phyloP scores from a whole-genome alignment of 768 basidiomycete genomes.

The Boletellus ananas region DNA sequence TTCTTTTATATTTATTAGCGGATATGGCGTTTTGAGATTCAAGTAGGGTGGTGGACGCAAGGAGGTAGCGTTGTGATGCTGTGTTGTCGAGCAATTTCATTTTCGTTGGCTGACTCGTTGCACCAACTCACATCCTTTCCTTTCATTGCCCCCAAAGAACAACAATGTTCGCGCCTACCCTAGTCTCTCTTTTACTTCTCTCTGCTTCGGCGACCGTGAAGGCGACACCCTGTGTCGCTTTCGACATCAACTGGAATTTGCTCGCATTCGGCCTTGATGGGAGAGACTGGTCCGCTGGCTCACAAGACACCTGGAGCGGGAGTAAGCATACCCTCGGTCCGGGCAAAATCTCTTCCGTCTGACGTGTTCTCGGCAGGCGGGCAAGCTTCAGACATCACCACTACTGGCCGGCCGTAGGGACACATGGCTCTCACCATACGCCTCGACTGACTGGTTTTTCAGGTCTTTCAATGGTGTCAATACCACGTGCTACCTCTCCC shows the following conservation, averaged over 20 bases:
- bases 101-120: background rate
- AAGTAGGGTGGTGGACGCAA: too few relatives aligned
- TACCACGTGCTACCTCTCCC: constrained; percentile 70
- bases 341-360: background rate
- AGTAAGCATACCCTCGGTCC: constrained; percentile 29
- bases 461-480: constrained; percentile 64
- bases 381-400: constrained; percentile 62
- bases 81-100: background rate
- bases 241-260: constrained; percentile 79
- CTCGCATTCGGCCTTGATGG: constrained; percentile 81
- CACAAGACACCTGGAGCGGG: constrained; percentile 64
- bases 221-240: constrained; percentile 64
- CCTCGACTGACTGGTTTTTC: constrained; percentile 1
- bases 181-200: constrained; percentile 54
- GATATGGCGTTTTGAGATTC: too few relatives aligned
- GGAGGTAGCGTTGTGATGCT: background rate
- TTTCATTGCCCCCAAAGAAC: constrained; percentile 1
- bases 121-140: background rate
- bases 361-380: constrained; percentile 17
- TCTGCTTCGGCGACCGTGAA: constrained; percentile 33
- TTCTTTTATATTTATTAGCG: background rate
- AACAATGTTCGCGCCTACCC: constrained; percentile 39
- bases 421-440: background rate
- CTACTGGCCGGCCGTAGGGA: constrained; percentile 73
- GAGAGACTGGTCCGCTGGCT: constrained; percentile 80